Evolutionary conservation across 176 grass and related monocot species (phyloP).

Genomic region (Tillandsia leiboldiana): DNA sequence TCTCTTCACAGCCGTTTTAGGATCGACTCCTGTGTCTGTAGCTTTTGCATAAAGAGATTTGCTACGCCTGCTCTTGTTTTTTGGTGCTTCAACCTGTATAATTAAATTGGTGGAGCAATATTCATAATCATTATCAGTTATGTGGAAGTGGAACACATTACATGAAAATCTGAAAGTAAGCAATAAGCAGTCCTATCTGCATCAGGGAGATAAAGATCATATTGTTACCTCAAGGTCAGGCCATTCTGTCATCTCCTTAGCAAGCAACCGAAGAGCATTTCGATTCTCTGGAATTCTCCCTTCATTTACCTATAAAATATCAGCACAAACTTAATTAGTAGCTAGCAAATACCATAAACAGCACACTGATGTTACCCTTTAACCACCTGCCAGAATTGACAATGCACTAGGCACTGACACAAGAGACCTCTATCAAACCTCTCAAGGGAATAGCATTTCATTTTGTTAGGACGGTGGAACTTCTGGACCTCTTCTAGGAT

Average conservation of each 20-base stretch:
- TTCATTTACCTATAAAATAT: constrained; percentile 64
- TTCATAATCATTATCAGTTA: neutral
- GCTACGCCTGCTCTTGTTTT: constrained; percentile 47
- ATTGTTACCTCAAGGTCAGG: constrained; percentile 63
- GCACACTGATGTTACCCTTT: no score
- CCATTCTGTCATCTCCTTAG: constrained; percentile 90
- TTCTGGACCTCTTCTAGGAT: no score
- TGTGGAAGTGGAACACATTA: neutral
- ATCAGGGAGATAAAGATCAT: neutral
- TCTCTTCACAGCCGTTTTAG: constrained; percentile 62
- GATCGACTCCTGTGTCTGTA: constrained; percentile 90
- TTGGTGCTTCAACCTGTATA: constrained; percentile 50
- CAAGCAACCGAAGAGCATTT: constrained; percentile 58
- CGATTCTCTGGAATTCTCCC: constrained; percentile 72
- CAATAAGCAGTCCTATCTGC: neutral
- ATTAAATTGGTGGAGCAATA: constrained; percentile 8
- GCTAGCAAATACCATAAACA: neutral
- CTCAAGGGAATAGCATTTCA: no score
- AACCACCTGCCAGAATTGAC: neutral
- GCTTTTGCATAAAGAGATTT: constrained; percentile 86
- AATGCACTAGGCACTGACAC: no score
- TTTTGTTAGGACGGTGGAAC: no score
- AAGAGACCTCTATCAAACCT: no score
- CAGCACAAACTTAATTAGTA: neutral
- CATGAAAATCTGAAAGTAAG: neutral